Base-by-base conservation (phyloP, 495 filamentous ascomycete genomes). In the Pyrenula aspistea region DNA sequence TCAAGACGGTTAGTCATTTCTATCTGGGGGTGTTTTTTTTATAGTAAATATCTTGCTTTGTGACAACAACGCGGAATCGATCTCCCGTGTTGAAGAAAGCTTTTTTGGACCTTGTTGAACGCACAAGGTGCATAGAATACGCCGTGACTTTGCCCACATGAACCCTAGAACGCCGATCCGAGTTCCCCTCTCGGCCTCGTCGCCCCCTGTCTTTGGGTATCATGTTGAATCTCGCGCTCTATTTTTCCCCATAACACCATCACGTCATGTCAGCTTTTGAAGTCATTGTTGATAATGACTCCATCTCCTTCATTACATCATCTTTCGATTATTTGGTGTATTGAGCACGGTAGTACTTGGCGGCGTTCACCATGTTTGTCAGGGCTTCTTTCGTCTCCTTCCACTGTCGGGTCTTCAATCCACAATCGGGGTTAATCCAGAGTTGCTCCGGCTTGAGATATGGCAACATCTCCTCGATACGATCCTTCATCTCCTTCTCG, bases 341-440 rank as follows among this genome's bases (percentile, higher is more conserved):
- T 83, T 97, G 86, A 69, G 83, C 71, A 68, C 93, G 93, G 89
- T 83, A 96, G 82, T 73, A 86, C 83, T 96, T 96, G 76, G 93
- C 90, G 36, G 94, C 93, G 67, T 87, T 84, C 73, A 97, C 89
- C 89, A 97, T 85, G 80, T 95, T 91, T 73, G 75, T 78, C 67
- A 96, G 77, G 57, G 90, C 86, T 65, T 85, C 87, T 83, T 94
- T 95, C 69, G 90, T 93, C 86, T 98, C 92, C 67, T 83, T 78
- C 91, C 90, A 96, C 76, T 90, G 83, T 62, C 93, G 86, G 63
- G 93, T 98, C 87, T 98, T 98, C 48, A 98, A 83, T 77, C 93
- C 93, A 67, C 93, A 98, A 76, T 98, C 93, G 59, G 94, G 93
- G 80, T 97, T 91, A 78, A 95, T 84, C 91, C 91, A 97, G 73